Evolutionary conservation across 495 filamentous ascomycete genomes (phyloP).

Genomic region (Durotheca rogersii): DNA sequence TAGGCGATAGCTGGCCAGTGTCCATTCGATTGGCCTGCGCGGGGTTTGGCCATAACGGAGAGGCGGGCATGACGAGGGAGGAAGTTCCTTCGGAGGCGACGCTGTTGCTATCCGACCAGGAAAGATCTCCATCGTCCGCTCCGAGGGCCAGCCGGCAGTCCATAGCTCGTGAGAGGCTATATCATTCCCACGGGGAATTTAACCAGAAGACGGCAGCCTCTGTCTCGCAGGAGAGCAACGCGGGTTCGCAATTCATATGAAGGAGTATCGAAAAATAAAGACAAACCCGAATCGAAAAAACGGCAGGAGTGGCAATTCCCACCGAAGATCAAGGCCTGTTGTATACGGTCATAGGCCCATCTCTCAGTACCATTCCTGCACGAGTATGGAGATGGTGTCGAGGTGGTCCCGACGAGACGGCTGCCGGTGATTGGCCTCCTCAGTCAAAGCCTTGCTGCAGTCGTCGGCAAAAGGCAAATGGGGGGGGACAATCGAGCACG

Average conservation of each 20-base stretch:
- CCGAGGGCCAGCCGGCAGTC: slow-evolving; percentile 42
- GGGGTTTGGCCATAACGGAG: slow-evolving; percentile 42
- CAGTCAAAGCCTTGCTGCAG: slow-evolving; percentile 28
- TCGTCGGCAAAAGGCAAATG: slow-evolving; percentile 33
- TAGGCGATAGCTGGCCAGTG: slow-evolving; percentile 51
- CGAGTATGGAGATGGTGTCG: slow-evolving; percentile 26
- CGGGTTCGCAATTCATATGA: slow-evolving; percentile 24
- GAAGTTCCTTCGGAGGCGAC: slow-evolving; percentile 46
- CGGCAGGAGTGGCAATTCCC: slow-evolving; percentile 24
- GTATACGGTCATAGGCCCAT: slow-evolving; percentile 31
- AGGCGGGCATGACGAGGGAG: slow-evolving; percentile 36
- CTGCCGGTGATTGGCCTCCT: slow-evolving; percentile 25
- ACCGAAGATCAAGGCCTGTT: slow-evolving; percentile 21
- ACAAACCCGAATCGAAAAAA: slow-evolving; percentile 15
- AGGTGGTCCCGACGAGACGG: slow-evolving; percentile 22
- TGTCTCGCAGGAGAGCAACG: slow-evolving; percentile 14
- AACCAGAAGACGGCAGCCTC: slow-evolving; percentile 22
- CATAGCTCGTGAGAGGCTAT: slow-evolving; percentile 38
- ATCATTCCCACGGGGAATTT: slow-evolving; percentile 27
- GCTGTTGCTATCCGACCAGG: slow-evolving; percentile 48
- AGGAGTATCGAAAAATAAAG: slow-evolving; percentile 2
- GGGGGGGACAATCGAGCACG: slow-evolving; percentile 31
- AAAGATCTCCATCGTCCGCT: slow-evolving; percentile 43
- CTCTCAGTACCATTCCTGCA: slow-evolving; percentile 20
- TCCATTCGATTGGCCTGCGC: slow-evolving; percentile 37